Conservation (phyloP, 176 grass and related monocot genomes). For the Bonia amplexicaulis region DNA sequence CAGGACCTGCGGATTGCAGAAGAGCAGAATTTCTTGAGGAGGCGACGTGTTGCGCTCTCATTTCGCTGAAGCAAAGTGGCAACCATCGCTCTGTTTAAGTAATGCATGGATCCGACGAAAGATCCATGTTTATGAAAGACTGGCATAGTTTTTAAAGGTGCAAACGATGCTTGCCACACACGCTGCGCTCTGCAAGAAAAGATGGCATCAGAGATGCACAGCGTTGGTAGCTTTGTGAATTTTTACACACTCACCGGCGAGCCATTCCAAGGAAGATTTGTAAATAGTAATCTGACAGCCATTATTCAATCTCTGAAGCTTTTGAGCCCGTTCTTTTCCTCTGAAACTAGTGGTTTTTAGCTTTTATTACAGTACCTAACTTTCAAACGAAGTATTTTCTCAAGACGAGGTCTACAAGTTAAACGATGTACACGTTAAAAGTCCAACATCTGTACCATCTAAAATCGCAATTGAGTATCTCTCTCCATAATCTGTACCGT, state of each 20-base stretch:
- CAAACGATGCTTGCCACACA: slow-evolving; percentile 3
- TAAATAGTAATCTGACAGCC: not conserved
- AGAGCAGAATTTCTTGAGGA: not conserved
- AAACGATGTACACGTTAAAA: no score
- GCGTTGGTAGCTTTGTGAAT: not conserved
- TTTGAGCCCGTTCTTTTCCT: no score
- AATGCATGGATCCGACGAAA: not conserved
- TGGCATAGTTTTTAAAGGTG: not conserved
- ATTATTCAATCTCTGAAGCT: not conserved
- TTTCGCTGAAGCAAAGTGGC: not conserved
- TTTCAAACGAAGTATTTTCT: no score
- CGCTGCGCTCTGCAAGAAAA: not conserved
- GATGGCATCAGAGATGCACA: not conserved
- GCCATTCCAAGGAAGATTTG: not conserved
- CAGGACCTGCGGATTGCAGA: not conserved
- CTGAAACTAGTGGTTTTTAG: no score
- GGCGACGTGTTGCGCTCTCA: not conserved
- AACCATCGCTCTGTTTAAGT: not conserved
- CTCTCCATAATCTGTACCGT: no score
- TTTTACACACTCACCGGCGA: not conserved
- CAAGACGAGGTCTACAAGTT: no score
- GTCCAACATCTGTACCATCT: no score
- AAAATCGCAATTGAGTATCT: no score
- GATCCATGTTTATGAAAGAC: not conserved
- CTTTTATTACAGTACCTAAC: no score